Percentiles rank a stretch among this genome's conserved stretches.
These are phyloP conservation scores for Monosporozyma yasuniensis DNA, from an alignment of 805 yeast species.

Conservation along the genomic window DNA sequence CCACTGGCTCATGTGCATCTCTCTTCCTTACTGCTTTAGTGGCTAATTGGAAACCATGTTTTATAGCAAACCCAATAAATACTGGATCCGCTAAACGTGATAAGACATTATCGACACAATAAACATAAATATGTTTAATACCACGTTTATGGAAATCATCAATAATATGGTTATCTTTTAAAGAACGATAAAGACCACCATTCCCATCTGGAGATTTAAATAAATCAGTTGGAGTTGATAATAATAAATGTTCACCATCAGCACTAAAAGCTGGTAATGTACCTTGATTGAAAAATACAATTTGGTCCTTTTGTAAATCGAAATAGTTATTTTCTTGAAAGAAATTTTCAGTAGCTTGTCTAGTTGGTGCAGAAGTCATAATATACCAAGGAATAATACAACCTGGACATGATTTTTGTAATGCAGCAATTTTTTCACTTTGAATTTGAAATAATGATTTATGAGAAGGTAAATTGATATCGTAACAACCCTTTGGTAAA, in stretches of 20 bases:
- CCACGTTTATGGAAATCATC: slow-evolving; percentile 60
- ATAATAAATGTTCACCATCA: slow-evolving; percentile 60
- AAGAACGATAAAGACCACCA: slow-evolving; percentile 90
- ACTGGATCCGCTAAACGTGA: slow-evolving; percentile 92
- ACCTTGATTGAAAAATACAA: slow-evolving; percentile 87
- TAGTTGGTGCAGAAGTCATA: slow-evolving; percentile 91
- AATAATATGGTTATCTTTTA: slow-evolving; percentile 52
- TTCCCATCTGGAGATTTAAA: slow-evolving; percentile 96
- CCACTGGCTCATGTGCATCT: slow-evolving; percentile 81
- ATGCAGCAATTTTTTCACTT: slow-evolving; percentile 67
- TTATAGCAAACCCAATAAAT: slow-evolving; percentile 71
- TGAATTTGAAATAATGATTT: slow-evolving; percentile 87
- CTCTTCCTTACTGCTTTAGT: slow-evolving; percentile 93
- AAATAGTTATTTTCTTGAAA: slow-evolving; percentile 57
- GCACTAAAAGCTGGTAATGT: slow-evolving; percentile 79
- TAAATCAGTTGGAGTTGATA: slow-evolving; percentile 45
- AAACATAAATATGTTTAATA: slow-evolving; percentile 87
- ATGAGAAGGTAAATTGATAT: slow-evolving; percentile 74
- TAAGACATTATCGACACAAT: slow-evolving; percentile 90
- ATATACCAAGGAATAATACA: slow-evolving; percentile 67
- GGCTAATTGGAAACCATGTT: slow-evolving; percentile 60
- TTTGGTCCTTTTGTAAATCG: slow-evolving; percentile 53
- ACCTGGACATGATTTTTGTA: slow-evolving; percentile 37
- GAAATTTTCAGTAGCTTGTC: slow-evolving; percentile 61
- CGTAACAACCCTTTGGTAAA: slow-evolving; percentile 89